Evolutionary conservation across 345 rosid species (phyloP), one percentile per base, ranked within the genome.

Genomic region (Hevea brasiliensis): DNA sequence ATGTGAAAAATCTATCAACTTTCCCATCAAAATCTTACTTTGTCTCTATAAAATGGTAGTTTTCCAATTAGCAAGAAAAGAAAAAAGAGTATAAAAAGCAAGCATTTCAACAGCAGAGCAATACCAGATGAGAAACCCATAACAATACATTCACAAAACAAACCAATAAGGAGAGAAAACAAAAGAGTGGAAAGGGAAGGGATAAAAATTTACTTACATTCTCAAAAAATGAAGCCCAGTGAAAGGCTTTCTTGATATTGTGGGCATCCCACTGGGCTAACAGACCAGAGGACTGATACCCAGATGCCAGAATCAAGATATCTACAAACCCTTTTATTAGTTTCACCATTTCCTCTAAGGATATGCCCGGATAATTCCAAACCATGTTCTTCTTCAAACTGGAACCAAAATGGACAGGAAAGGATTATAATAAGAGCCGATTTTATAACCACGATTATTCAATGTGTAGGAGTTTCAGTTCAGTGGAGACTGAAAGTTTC

Each of bases 191-290:
- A 59, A 40, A 47, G 55, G 6, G 6, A 51, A 60, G 78, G 42
- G 21, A 57, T 15, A 58, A 65, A 74, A 75, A 59, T 24, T 45
- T 12, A 35, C 85, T 6, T 40, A 93, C 97, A 23, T 85, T 82
- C 82, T 93, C 89, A 70, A 93, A 90, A 79, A 89, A 90, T 79
- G 85, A 77, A 73, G 84, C 92, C 97, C 96, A 93, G 24, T 84
- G 89, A 64, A 93, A 75, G 76, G 92, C 87, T 79, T 82, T 90
- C 47, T 67, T 84, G 82, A 88, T 82, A 75, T 85, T 86, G 4
- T 48, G 75, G 58, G 84, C 75, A 72, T 93, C 92, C 94, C 97
- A 93, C 64, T 84, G 84, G 57, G 89, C 91, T 13, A 79, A 78
- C 74, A 57, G 80, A 69, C 96, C 96, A 71, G 92, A 83, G 21